Percentiles rank a stretch among this genome's conserved stretches.
Evolutionary conservation across 345 rosid species (phyloP).

Genomic region (Euphorbia pulcherrima): DNA sequence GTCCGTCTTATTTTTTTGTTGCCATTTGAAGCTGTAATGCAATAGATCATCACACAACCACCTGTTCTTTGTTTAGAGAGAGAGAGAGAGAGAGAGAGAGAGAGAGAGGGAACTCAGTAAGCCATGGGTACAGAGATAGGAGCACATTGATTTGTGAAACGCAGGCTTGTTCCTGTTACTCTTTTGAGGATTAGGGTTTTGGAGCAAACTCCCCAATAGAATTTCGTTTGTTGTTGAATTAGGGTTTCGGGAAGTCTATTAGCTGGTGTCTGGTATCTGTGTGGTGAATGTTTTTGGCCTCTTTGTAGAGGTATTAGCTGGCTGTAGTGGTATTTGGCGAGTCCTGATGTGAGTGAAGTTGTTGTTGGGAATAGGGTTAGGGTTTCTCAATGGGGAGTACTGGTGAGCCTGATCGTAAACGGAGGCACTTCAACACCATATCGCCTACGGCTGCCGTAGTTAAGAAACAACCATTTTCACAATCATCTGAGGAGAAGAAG

Average conservation of each 20-base stretch:
- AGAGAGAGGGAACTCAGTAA: neutral
- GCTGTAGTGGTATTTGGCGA: neutral
- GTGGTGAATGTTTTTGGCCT: neutral
- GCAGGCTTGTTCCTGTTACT: neutral
- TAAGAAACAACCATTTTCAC: slow-evolving; percentile 61
- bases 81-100: neutral
- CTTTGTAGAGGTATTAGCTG: neutral
- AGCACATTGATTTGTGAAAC: neutral
- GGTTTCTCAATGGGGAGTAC: slow-evolving; percentile 73
- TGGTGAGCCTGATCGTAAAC: slow-evolving; percentile 85
- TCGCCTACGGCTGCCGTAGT: slow-evolving; percentile 68
- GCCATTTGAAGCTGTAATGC: neutral
- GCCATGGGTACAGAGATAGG: neutral
- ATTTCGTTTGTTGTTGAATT: neutral
- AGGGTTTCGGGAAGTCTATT: slow-evolving; percentile 18
- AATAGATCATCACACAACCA: slow-evolving; percentile 6
- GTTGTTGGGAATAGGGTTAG: slow-evolving; percentile 11
- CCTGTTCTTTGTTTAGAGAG: neutral
- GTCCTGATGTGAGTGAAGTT: slow-evolving; percentile 13
- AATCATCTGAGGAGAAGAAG: slow-evolving; percentile 79
- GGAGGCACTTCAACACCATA: slow-evolving; percentile 71
- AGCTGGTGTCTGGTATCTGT: neutral
- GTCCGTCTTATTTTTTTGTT: neutral
- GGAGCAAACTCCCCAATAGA: neutral
- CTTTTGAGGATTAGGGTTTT: slow-evolving; percentile 1